phyloP scores from a whole-genome alignment of 1,139 yeast genomes.

The Lodderomyces orthopsilosis region DNA sequence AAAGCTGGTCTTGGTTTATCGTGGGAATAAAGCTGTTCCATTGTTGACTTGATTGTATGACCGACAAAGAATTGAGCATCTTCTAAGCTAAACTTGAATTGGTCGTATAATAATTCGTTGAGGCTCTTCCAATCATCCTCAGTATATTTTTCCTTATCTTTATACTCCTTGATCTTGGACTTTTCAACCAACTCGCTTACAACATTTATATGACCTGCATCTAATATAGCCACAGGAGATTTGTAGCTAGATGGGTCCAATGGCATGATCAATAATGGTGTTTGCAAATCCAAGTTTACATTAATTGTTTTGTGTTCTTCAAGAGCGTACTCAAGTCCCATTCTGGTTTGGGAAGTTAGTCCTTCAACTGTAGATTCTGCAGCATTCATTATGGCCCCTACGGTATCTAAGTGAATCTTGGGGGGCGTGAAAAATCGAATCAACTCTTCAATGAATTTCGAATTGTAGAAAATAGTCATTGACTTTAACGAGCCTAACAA shows the following conservation, averaged over 20 bases:
- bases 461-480: slow-evolving; percentile 86
- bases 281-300: slow-evolving; percentile 83
- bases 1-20: slow-evolving; percentile 38
- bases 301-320: slow-evolving; percentile 92
- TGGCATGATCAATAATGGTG: slow-evolving; percentile 90
- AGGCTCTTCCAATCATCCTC: slow-evolving; percentile 70
- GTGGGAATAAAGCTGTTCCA: slow-evolving; percentile 60
- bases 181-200: slow-evolving; percentile 78
- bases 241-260: slow-evolving; percentile 75
- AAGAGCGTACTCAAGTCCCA: slow-evolving; percentile 89
- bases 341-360: slow-evolving; percentile 80
- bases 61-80: slow-evolving; percentile 92
- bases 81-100: slow-evolving; percentile 69
- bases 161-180: slow-evolving; percentile 66
- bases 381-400: slow-evolving; percentile 89
- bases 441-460: slow-evolving; percentile 73
- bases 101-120: slow-evolving; percentile 84
- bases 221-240: slow-evolving; percentile 87
- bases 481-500: slow-evolving; percentile 75
- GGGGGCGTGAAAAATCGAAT: slow-evolving; percentile 83
- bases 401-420: slow-evolving; percentile 77
- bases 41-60: slow-evolving; percentile 71
- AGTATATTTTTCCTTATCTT: slow-evolving; percentile 64
- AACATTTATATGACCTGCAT: slow-evolving; percentile 93
- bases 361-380: slow-evolving; percentile 96